Conservation (phyloP, 108 stramenopile genomes). For the Cyclotella baltica region DNA sequence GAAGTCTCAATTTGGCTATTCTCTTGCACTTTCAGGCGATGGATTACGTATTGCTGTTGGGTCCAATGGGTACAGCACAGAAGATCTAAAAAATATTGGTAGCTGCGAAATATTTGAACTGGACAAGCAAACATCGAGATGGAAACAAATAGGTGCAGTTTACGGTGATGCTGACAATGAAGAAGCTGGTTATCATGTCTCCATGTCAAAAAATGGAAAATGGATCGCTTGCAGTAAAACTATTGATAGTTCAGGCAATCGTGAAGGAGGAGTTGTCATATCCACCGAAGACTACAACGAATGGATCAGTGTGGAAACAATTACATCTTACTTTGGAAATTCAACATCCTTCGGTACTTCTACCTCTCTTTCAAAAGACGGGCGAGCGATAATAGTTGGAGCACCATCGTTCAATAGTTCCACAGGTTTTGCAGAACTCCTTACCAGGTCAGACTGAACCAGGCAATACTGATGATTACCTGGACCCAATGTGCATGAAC, state of each 20-base stretch:
- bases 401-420: conserved; percentile 15
- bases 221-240: conserved; percentile 36
- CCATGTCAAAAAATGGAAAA: conserved; percentile 34
- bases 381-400: background rate
- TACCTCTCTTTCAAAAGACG: background rate
- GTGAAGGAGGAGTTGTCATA: background rate
- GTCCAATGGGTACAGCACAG: conserved; percentile 31
- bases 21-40: conserved; percentile 36
- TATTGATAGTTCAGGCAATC: background rate
- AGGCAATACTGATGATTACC: background rate
- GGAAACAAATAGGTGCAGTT: conserved; percentile 20
- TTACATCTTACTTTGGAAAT: background rate
- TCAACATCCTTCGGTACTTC: conserved; percentile 14
- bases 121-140: conserved; percentile 3
- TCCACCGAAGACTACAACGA: background rate
- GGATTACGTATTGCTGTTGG: conserved; percentile 39
- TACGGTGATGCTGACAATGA: conserved; percentile 24
- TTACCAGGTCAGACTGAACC: background rate
- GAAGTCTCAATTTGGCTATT: conserved; percentile 33
- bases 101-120: conserved; percentile 35
- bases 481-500: background rate
- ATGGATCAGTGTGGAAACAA: conserved; percentile 7
- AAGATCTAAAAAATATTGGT: conserved; percentile 5
- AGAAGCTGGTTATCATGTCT: conserved; percentile 25
- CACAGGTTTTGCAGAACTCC: conserved; percentile 4